Evolutionary conservation across 1,284 basidiomycete genomes (phyloP), one percentile per base, ranked within the genome.

Genomic region (Cutaneotrichosporon cutaneum): DNA sequence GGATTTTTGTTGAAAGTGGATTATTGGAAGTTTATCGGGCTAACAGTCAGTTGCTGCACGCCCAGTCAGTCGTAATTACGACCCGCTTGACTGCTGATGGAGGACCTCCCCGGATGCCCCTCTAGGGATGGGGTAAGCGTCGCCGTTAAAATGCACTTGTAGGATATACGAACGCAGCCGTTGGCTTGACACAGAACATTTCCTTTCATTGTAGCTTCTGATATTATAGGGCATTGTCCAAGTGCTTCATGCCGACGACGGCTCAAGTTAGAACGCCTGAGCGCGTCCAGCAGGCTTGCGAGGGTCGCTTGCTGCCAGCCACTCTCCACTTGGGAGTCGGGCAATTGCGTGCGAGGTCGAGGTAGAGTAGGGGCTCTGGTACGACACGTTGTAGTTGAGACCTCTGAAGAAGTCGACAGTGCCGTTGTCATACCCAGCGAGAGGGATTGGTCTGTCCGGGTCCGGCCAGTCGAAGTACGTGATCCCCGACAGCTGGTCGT

Each of bases 401-500:
- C 47, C 39, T 0, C 33, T 24, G 45, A 80, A 62, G 67, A 70
- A 79, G 1, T 66, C 69, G 0, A 74, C 78, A 0, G 79, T 81
- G 30, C 63, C 54, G 60, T 79, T 80, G 70, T 71, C 62, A 62
- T 72, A 81, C 10, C 80, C 81, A 0, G 71, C 68, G 4, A 80
- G 54, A n/a, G 54, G 58, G 27, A 60, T 60, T 4, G 67, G 68
- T 8, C 64, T 54, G 18, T 26, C 35, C 0, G 68, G 64, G 50
- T 67, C 64, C 1, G 68, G 58, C 24, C 66, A 71, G 61, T 81
- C 80, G 52, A 81, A 72, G 24, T 66, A 70, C 14, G 80, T 80
- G 26, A 55, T 63, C 47, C 70, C 71, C 11, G 58, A 52, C 9
- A 82, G 70, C 68, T 82, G 81, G 63, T 82, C 76, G 68, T 82